Conservation (phyloP, 176 grass and related monocot species). For the Alopecurus myosuroides region DNA sequence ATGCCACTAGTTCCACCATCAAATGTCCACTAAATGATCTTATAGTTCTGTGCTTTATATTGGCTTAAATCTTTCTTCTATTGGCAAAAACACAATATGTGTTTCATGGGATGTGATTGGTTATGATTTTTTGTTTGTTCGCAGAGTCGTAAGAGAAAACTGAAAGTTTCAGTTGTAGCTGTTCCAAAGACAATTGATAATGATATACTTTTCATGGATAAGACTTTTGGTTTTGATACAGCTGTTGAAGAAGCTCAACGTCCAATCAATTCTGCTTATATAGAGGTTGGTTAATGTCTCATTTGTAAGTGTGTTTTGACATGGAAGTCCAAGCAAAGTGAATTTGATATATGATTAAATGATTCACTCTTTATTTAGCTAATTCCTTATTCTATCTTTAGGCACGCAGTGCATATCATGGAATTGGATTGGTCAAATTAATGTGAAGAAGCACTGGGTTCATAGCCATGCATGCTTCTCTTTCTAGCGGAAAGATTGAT, state of each 20-base stretch:
- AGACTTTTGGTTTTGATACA: conserved; percentile 97
- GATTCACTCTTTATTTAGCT: conserved; percentile 17
- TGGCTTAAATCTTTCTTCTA: not conserved
- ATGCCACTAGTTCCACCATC: not conserved
- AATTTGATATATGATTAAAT: conserved; percentile 12
- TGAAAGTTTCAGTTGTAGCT: conserved; percentile 86
- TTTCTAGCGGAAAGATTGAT: conserved; percentile 92
- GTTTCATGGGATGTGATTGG: not conserved
- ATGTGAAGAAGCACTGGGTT: conserved; percentile 93
- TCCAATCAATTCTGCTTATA: conserved; percentile 93
- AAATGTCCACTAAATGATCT: not conserved
- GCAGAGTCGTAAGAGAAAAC: conserved; percentile 85
- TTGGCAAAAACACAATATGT: not conserved
- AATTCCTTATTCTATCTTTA: conserved; percentile 19
- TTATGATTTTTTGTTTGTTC: conserved; percentile 22
- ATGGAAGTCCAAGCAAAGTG: not conserved
- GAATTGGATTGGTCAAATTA: conserved; percentile 89
- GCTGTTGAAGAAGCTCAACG: conserved; percentile 94
- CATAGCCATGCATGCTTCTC: too few species aligned
- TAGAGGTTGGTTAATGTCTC: conserved; percentile 50
- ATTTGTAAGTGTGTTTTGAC: not conserved
- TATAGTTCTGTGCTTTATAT: not conserved
- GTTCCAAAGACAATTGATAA: too few species aligned
- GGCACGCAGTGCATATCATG: conserved; percentile 92
- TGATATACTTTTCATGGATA: conserved; percentile 97